Base-by-base conservation (phyloP, 108 stramenopile genomes). In the Cyclotella cryptica region DNA sequence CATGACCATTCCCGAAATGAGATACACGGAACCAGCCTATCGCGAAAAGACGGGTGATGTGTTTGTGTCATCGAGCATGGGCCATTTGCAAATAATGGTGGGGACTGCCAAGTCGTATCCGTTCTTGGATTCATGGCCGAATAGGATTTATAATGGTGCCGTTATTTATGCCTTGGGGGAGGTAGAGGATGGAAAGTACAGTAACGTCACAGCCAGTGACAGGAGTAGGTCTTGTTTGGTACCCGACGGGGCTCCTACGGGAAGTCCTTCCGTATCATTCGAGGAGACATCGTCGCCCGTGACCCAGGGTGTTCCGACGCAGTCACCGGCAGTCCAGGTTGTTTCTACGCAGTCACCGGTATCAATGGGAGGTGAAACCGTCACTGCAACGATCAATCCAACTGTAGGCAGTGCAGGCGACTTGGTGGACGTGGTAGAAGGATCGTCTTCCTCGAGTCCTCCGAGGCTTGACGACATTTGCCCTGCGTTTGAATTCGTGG, bases 81-180 rank as follows among this genome's bases (percentile, higher is more conserved):
- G 69, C 39, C 53, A 74, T 35, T 18, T 81, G 21, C 44, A 81
- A 43, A 21, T 81, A 30, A 43, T 74, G 35, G 68, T 81, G 19
- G 80, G 80, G n/a, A 60, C 80, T 10, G 80, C 73, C 27, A 44
- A 53, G 49, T 42, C 62, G 17, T 81, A 69, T 64, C 62, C 68
- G 10, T 81, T 81, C 46, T 21, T 29, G 35, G 73, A 74, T 0
- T 51, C 42, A 7, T 70, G 73, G 68, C 15, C 39, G 14, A 35
- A 74, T 71, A 67, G 80, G 14, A 81, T 81, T 64, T 81, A 26
- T 61, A 81, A 81, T 74, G 80, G 80, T 53, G 80, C 80, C 15
- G 53, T 81, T 12, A n/a, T 81, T 18, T 81, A 73, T 81, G 57
- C 72, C 13, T 52, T 74, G 49, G 80, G 80, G 1, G 63, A 69